Percentiles rank a stretch among this genome's conserved stretches.
Conservation (phyloP, 306 rosid species). For the Lathyrus oleraceus region DNA sequence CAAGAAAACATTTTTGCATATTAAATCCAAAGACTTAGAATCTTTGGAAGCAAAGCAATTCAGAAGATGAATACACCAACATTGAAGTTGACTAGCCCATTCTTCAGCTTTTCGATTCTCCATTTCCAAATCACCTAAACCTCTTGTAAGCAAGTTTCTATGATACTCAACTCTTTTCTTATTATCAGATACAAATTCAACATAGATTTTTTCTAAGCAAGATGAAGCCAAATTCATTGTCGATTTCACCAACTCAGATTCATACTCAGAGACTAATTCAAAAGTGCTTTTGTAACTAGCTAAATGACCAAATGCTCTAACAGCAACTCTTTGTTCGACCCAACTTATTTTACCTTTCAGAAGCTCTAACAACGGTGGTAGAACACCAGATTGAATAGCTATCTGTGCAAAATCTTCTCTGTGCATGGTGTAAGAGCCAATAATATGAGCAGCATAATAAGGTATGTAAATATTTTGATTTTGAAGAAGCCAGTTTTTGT, state of each 20-base stretch:
- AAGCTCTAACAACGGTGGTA: slow-evolving; percentile 66
- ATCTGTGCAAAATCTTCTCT: slow-evolving; percentile 57
- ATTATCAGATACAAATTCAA: slow-evolving; percentile 44
- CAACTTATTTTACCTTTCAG: slow-evolving; percentile 62
- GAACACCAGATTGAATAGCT: slow-evolving; percentile 66
- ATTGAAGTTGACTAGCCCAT: slow-evolving; percentile 79
- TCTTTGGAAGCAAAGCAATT: slow-evolving; percentile 79
- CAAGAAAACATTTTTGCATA: slow-evolving; percentile 58
- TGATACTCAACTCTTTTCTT: slow-evolving; percentile 55
- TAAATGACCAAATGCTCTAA: slow-evolving; percentile 76
- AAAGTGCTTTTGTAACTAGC: slow-evolving; percentile 69
- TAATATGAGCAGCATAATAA: slow-evolving; percentile 81
- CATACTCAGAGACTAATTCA: slow-evolving; percentile 44
- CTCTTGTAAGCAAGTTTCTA: slow-evolving; percentile 68
- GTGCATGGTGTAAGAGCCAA: slow-evolving; percentile 85
- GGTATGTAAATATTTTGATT: slow-evolving; percentile 76
- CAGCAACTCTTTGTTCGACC: slow-evolving; percentile 80
- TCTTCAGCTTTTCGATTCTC: slow-evolving; percentile 80
- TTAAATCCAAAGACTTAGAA: slow-evolving; percentile 46
- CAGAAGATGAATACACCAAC: slow-evolving; percentile 71
- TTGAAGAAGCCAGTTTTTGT: slow-evolving; percentile 54
- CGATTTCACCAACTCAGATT: slow-evolving; percentile 50
- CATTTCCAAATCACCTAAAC: slow-evolving; percentile 65
- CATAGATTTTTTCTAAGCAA: slow-evolving; percentile 54
- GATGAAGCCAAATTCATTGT: slow-evolving; percentile 60